These are phyloP conservation scores for Cryptococcus amylolentus DNA, from an alignment of 1,284 basidiomycete species.

Conservation along the genomic window DNA sequence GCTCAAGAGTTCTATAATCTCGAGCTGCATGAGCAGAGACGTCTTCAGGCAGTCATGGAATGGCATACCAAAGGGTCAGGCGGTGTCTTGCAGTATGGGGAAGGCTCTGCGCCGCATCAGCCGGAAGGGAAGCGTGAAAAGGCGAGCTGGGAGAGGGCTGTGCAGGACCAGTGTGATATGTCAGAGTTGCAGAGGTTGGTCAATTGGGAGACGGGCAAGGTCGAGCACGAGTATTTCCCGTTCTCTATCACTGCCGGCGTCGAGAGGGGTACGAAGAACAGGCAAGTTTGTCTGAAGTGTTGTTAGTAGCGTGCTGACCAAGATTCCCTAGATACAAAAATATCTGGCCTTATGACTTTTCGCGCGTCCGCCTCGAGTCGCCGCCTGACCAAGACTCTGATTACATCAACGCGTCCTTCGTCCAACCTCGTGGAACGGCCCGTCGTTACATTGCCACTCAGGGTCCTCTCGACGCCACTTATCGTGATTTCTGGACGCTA, in stretches of 20 bases:
- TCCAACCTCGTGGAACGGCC: slow-evolving; percentile 75
- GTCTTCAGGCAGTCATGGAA: slow-evolving; percentile 87
- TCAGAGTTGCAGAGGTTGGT: slow-evolving; percentile 26
- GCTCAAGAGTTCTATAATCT: slow-evolving; percentile 82
- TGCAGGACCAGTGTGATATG: slow-evolving; percentile 17
- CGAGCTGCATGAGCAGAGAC: slow-evolving; percentile 83
- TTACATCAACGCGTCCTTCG: slow-evolving; percentile 89
- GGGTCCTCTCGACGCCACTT: slow-evolving; percentile 86
- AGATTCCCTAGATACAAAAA: slow-evolving; percentile 59
- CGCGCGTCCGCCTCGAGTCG: slow-evolving; percentile 66
- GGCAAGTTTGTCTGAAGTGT: slow-evolving; percentile 54
- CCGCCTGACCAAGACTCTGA: slow-evolving; percentile 62
- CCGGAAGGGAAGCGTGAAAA: not conserved
- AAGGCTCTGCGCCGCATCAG: slow-evolving; percentile 1
- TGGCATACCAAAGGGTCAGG: slow-evolving; percentile 63
- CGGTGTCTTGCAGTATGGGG: slow-evolving; percentile 6
- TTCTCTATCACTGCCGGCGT: slow-evolving; percentile 94
- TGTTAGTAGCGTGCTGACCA: not conserved
- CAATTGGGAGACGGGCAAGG: slow-evolving; percentile 6
- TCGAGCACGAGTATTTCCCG: slow-evolving; percentile 57
- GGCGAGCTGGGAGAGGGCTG: slow-evolving; percentile 17
- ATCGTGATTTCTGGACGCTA: slow-evolving; percentile 85
- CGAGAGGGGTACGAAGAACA: slow-evolving; percentile 90
- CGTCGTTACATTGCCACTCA: slow-evolving; percentile 93
- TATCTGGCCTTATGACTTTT: slow-evolving; percentile 88